Evolutionary conservation across 352 stramenopile genomes (phyloP).

Genomic region (Globisporangium apiculatum): DNA sequence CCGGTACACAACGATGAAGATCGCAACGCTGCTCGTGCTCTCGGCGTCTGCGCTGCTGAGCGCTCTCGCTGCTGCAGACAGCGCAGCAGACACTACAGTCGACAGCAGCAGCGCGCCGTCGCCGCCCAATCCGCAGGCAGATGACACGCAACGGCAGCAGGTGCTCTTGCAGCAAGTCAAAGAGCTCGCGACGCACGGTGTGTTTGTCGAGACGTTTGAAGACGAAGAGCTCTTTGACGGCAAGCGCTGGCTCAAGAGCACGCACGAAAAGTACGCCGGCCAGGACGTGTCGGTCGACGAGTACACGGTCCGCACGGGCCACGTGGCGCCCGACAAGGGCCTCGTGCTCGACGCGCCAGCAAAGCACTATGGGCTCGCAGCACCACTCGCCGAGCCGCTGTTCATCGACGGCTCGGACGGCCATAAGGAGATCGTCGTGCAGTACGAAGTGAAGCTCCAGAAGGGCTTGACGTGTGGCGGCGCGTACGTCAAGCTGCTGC

Average conservation of each 20-base stretch:
- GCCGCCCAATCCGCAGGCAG: neutral
- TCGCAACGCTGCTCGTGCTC: slow-evolving; percentile 32
- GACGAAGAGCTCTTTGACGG: slow-evolving; percentile 44
- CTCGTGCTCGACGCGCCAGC: slow-evolving; percentile 66
- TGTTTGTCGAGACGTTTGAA: slow-evolving; percentile 82
- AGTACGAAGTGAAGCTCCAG: slow-evolving; percentile 94
- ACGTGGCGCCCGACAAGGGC: slow-evolving; percentile 52
- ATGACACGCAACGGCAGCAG: slow-evolving; percentile 19
- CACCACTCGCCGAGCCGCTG: slow-evolving; percentile 61
- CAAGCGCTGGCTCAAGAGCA: slow-evolving; percentile 79
- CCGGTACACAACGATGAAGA: slow-evolving; percentile 37
- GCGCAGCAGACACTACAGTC: neutral
- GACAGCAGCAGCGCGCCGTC: neutral
- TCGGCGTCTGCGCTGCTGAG: slow-evolving; percentile 35
- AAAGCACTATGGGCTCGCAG: slow-evolving; percentile 76
- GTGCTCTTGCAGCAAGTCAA: slow-evolving; percentile 34
- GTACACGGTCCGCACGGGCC: slow-evolving; percentile 47
- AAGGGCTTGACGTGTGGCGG: slow-evolving; percentile 89
- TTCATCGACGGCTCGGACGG: slow-evolving; percentile 52
- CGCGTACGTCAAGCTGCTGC: slow-evolving; percentile 92
- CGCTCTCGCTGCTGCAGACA: neutral
- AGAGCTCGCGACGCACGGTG: slow-evolving; percentile 40
- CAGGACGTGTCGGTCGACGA: slow-evolving; percentile 65
- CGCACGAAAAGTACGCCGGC: slow-evolving; percentile 69
- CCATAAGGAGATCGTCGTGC: slow-evolving; percentile 86